phyloP scores from a whole-genome alignment of 805 yeast genomes.

The Starmerella lactis-condensi region DNA sequence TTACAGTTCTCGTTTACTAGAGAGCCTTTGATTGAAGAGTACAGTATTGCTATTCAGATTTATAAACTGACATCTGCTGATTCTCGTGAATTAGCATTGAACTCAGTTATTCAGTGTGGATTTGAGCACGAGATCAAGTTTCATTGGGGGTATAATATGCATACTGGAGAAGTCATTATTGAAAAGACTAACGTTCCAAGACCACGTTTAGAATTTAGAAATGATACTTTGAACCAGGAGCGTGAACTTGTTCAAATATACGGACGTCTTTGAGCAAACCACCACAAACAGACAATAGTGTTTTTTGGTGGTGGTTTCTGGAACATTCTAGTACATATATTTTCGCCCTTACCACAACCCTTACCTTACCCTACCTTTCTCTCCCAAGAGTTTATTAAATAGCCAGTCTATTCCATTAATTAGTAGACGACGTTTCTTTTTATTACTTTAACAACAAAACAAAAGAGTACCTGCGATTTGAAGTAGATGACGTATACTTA shows the following conservation, averaged over 20 bases:
- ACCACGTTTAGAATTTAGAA: conserved; percentile 65
- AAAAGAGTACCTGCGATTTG: not conserved
- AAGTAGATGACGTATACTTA: conserved; percentile 9
- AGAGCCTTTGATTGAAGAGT: conserved; percentile 94
- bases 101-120: conserved; percentile 86
- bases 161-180: conserved; percentile 50
- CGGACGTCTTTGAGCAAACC: no score
- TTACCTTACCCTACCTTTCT: no score
- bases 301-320: no score
- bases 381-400: no score
- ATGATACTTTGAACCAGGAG: conserved; percentile 64
- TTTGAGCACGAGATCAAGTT: conserved; percentile 71
- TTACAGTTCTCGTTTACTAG: conserved; percentile 90
- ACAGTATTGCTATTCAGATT: conserved; percentile 95
- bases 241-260: conserved; percentile 26
- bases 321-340: no score
- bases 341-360: no score
- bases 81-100: conserved; percentile 89
- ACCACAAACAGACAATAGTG: no score
- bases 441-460: no score
- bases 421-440: no score
- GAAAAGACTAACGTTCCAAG: conserved; percentile 92
- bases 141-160: conserved; percentile 71
- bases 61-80: conserved; percentile 87
- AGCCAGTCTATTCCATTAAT: no score